Conservation (phyloP, 2,329 filamentous ascomycete genomes). For the Aspergillus piperis region DNA sequence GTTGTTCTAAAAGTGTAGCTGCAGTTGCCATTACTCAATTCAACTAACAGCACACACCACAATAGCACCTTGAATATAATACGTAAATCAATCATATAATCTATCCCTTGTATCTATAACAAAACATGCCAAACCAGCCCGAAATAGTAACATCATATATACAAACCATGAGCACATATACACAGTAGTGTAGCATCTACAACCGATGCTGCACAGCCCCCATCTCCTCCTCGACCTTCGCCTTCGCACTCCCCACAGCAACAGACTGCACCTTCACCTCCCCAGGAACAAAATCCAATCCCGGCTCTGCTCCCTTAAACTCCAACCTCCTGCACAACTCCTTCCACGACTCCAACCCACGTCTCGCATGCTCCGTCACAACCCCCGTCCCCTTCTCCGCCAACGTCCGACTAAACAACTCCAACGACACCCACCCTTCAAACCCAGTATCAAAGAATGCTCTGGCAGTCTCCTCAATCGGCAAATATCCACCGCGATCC, state of each 20-base stretch:
- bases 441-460: slow-evolving; percentile 65
- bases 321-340: slow-evolving; percentile 41
- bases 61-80: too few species aligned
- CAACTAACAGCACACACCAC: too few species aligned
- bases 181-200: too few species aligned
- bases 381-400: slow-evolving; percentile 53
- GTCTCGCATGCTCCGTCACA: slow-evolving; percentile 57
- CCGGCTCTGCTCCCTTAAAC: slow-evolving; percentile 6
- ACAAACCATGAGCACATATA: too few species aligned
- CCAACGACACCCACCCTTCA: slow-evolving; percentile 69
- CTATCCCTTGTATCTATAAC: too few species aligned
- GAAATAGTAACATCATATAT: too few species aligned
- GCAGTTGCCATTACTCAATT: too few species aligned
- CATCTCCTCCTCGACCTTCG: not conserved
- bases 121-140: too few species aligned
- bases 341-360: slow-evolving; percentile 55
- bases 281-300: not conserved
- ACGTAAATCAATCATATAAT: too few species aligned
- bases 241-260: not conserved
- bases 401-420: slow-evolving; percentile 67
- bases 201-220: not conserved
- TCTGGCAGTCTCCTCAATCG: slow-evolving; percentile 61
- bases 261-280: not conserved
- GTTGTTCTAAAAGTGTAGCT: too few species aligned
- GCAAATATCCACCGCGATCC: slow-evolving; percentile 66